phyloP scores from a whole-genome alignment of 768 basidiomycete species.

The Scleroderma bovista region DNA sequence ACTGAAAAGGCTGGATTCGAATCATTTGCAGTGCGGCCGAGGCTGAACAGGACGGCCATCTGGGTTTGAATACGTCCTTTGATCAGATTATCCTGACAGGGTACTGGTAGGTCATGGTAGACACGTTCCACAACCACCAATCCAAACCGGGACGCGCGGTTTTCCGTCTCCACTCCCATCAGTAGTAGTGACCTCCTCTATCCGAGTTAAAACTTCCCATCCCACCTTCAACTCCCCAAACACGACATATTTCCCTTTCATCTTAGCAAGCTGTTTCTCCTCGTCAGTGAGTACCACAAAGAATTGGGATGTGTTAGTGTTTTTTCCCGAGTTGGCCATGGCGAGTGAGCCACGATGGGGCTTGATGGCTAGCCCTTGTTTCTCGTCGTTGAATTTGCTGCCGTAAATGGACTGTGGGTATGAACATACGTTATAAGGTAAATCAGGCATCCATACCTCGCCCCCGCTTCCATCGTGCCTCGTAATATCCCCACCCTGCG shows the following conservation, averaged over 20 bases:
- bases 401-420: conserved; percentile 38
- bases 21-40: too few species aligned
- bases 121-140: conserved; percentile 34
- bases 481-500: conserved; percentile 51
- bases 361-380: conserved; percentile 40
- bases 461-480: conserved; percentile 49
- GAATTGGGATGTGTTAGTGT: conserved; percentile 44
- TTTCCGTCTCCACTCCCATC: conserved; percentile 30
- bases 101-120: not conserved
- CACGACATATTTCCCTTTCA: conserved; percentile 45
- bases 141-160: conserved; percentile 37
- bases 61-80: too few species aligned
- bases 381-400: conserved; percentile 46
- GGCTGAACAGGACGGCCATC: too few species aligned
- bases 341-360: conserved; percentile 40
- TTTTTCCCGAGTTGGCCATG: conserved; percentile 49
- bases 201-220: conserved; percentile 28
- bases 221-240: conserved; percentile 36
- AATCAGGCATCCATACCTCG: conserved; percentile 37
- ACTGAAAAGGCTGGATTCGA: too few species aligned
- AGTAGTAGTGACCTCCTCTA: conserved; percentile 24
- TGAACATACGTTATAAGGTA: not conserved
- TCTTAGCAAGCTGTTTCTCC: conserved; percentile 36
- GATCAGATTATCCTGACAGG: too few species aligned
- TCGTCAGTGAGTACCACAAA: conserved; percentile 44